Conservation (phyloP, 805 yeast species). For the Jamesozyma gamospora region DNA sequence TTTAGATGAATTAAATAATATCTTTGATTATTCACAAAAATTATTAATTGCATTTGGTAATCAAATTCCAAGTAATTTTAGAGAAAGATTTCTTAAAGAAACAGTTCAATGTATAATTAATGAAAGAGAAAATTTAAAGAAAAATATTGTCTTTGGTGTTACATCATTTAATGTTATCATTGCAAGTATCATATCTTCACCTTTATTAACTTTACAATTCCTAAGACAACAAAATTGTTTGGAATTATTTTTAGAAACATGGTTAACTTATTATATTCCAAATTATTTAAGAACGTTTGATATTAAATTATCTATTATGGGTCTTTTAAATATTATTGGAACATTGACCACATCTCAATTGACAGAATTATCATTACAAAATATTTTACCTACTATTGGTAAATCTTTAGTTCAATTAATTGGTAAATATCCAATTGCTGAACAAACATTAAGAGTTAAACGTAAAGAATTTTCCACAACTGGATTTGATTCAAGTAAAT, state of each 20-base stretch:
- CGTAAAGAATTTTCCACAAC: conserved; percentile 42
- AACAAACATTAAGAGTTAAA: conserved; percentile 51
- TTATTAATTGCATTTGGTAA: conserved; percentile 50
- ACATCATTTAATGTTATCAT: conserved; percentile 45
- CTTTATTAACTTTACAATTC: conserved; percentile 40
- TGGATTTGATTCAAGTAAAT: conserved; percentile 27
- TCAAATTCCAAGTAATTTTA: conserved; percentile 33
- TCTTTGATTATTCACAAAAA: conserved; percentile 56
- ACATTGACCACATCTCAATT: conserved; percentile 23
- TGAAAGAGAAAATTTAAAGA: conserved; percentile 20
- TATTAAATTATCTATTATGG: conserved; percentile 63
- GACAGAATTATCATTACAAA: conserved; percentile 28
- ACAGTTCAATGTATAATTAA: conserved; percentile 30
- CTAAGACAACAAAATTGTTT: conserved; percentile 39
- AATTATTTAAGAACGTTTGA: conserved; percentile 65
- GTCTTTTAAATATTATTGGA: conserved; percentile 43
- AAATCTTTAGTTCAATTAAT: conserved; percentile 42
- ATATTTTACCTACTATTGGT: conserved; percentile 41
- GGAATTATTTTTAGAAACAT: conserved; percentile 42
- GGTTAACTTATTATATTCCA: conserved; percentile 32
- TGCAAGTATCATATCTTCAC: conserved; percentile 53
- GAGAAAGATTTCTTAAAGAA: conserved; percentile 37
- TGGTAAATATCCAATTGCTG: conserved; percentile 60
- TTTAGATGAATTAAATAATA: conserved; percentile 45
- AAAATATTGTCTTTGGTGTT: conserved; percentile 25